Percentiles rank a stretch among this genome's conserved stretches.
Evolutionary conservation across 2,329 filamentous ascomycete species (phyloP).

Genomic region (Bipolaris sorokiniana): DNA sequence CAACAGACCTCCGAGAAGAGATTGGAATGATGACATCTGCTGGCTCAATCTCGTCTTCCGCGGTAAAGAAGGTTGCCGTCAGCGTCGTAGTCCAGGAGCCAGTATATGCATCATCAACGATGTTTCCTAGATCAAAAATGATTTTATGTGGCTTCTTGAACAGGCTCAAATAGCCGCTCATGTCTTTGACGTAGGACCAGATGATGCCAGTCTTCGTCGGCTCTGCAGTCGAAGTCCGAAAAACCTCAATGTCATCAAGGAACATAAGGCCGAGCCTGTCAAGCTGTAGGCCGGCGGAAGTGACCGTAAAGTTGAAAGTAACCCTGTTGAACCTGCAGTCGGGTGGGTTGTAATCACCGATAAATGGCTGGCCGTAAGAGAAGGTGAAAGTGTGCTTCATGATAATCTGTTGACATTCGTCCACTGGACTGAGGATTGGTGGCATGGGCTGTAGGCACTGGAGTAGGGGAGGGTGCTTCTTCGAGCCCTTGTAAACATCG

Average conservation of each 20-base stretch:
- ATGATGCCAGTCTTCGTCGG: conserved; percentile 72
- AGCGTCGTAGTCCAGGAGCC: conserved; percentile 75
- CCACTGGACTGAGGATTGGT: conserved; percentile 63
- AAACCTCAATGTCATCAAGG: conserved; percentile 79
- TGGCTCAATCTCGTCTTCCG: conserved; percentile 50
- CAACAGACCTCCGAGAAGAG: conserved; percentile 60
- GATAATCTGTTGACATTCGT: conserved; percentile 61
- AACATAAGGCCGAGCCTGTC: conserved; percentile 79
- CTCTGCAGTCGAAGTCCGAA: conserved; percentile 82
- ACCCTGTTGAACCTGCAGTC: conserved; percentile 74
- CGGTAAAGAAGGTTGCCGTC: conserved; percentile 72
- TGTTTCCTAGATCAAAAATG: conserved; percentile 77
- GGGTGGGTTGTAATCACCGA: conserved; percentile 72
- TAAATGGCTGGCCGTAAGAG: conserved; percentile 75
- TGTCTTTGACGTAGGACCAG: conserved; percentile 80
- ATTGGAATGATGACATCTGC: conserved; percentile 72
- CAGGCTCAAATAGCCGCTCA: conserved; percentile 72
- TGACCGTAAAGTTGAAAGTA: conserved; percentile 76
- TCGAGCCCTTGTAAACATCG: conserved; percentile 28
- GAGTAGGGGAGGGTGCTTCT: conserved; percentile 49
- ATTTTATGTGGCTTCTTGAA: conserved; percentile 74
- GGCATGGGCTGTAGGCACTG: conserved; percentile 73
- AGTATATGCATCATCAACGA: conserved; percentile 74
- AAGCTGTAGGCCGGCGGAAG: conserved; percentile 73
- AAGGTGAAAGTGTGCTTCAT: conserved; percentile 74